These are phyloP conservation scores for Musa balbisiana DNA, from an alignment of 202 grass and related monocot species.

Conservation along the genomic window DNA sequence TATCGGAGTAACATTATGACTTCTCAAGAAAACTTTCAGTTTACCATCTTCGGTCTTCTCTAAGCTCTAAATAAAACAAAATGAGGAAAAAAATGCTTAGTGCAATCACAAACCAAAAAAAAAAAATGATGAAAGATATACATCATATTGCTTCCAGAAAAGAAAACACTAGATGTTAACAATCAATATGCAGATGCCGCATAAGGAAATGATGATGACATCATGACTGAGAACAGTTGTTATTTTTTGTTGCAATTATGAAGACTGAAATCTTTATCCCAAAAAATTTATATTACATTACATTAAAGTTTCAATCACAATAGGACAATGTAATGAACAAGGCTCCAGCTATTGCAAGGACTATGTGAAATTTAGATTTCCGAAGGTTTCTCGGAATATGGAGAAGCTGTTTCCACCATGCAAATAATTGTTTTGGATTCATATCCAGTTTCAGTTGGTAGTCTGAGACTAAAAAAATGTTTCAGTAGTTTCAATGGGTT, in stretches of 20 bases:
- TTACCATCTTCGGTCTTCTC: constrained; percentile 56
- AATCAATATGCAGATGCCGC: neutral
- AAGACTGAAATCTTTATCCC: neutral
- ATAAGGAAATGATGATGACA: neutral
- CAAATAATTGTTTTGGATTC: no score
- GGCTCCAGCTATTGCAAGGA: no score
- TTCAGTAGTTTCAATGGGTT: no score
- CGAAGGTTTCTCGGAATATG: no score
- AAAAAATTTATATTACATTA: neutral
- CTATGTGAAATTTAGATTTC: no score
- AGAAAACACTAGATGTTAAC: neutral
- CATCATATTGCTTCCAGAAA: neutral
- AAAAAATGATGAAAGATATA: neutral
- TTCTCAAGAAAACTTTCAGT: constrained; percentile 61
- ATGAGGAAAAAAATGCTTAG: neutral
- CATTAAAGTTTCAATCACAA: no score
- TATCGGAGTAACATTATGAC: constrained; percentile 82
- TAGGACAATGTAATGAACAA: no score
- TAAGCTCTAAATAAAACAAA: constrained; percentile 49
- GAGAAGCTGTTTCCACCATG: no score
- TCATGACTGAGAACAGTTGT: neutral
- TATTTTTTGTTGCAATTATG: neutral
- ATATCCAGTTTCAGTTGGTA: no score
- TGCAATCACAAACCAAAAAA: neutral
- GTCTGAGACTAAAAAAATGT: no score